Base-by-base conservation (phyloP, 2,329 filamentous ascomycete species). In the Talaromyces rugulosus region DNA sequence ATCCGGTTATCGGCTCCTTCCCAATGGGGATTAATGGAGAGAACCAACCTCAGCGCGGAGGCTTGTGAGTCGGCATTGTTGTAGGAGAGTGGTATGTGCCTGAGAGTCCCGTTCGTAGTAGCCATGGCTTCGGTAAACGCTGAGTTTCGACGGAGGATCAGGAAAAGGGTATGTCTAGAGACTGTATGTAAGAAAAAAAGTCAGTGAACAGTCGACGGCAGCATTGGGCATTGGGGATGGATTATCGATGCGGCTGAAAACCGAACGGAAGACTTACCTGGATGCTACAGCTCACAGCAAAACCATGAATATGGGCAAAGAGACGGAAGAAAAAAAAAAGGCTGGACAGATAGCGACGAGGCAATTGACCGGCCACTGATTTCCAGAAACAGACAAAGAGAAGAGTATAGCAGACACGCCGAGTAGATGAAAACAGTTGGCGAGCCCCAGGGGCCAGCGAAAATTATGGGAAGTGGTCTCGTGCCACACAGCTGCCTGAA, bases 11-110 rank as follows among this genome's bases (percentile, higher is more conserved):
- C 86, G 40, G 85, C 81, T 55, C 84, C 83, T 67, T 87, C 83
- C 95, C 95, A 99, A 69, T 96, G 87, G 11, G 93, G 93, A 63
- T 89, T 85, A 64, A 97, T 82, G 31, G 90, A 85, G 68, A 92
- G 82, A 70, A 97, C 88, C 66, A 99, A 86, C 66, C 85, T 85
- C 64, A 90, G 82, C 59, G 93, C 94, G 23, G 94, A 96, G 62
- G 85, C 82, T 66, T 94, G 85, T 33, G 90, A 89, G 73, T 96
- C 87, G 67, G 85, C 80, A 75, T 86, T 87, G 76, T 91, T 88
- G 82, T 96, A 97, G 68, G 83, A 85, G 65, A 94, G 83, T 60
- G 91, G 85, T 62, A 98, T 90, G 78, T 84, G 81, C 65, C 77
- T 74, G 31, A 75, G 66, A 54, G 72, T 62, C 4, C 56, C 54